These are phyloP conservation scores for Cardamine chenopodiifolia DNA, from an alignment of 345 rosid species.

Conservation along the genomic window DNA sequence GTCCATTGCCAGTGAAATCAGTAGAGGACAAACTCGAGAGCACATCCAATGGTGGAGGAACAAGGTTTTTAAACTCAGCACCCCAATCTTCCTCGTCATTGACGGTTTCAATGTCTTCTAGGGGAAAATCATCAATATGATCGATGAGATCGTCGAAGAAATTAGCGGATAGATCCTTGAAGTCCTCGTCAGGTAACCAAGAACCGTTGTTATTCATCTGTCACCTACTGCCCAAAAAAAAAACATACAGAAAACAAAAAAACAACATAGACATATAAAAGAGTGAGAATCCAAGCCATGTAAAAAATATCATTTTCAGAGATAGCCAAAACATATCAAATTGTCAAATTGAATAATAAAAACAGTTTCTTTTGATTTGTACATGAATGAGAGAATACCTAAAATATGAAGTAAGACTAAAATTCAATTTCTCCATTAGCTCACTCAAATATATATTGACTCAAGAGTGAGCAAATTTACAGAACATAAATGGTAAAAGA, in stretches of 20 bases:
- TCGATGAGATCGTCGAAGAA: slow-evolving; percentile 63
- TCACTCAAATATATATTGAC: slow-evolving; percentile 7
- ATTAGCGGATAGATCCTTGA: slow-evolving; percentile 60
- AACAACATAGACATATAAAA: slow-evolving; percentile 9
- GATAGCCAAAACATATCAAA: not conserved
- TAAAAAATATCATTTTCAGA: not conserved
- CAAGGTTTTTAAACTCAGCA: slow-evolving; percentile 60
- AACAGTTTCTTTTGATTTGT: not conserved
- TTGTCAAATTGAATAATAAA: not conserved
- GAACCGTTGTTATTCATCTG: slow-evolving; percentile 50
- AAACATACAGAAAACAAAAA: not conserved
- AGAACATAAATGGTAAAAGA: slow-evolving; percentile 30
- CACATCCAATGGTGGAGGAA: slow-evolving; percentile 65
- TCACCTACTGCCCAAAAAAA: slow-evolving; percentile 35
- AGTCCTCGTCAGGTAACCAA: slow-evolving; percentile 60
- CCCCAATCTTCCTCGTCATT: slow-evolving; percentile 62
- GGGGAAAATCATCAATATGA: slow-evolving; percentile 48
- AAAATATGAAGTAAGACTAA: not conserved
- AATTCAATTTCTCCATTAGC: slow-evolving; percentile 1
- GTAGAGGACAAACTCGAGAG: slow-evolving; percentile 51
- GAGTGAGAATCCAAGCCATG: slow-evolving; percentile 6
- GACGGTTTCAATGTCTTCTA: slow-evolving; percentile 59
- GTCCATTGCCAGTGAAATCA: slow-evolving; percentile 43
- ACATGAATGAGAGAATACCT: not conserved
- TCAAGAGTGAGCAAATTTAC: not conserved